Evolutionary conservation across 2,329 filamentous ascomycete genomes (phyloP).

Genomic region (Alternaria ventricosa): DNA sequence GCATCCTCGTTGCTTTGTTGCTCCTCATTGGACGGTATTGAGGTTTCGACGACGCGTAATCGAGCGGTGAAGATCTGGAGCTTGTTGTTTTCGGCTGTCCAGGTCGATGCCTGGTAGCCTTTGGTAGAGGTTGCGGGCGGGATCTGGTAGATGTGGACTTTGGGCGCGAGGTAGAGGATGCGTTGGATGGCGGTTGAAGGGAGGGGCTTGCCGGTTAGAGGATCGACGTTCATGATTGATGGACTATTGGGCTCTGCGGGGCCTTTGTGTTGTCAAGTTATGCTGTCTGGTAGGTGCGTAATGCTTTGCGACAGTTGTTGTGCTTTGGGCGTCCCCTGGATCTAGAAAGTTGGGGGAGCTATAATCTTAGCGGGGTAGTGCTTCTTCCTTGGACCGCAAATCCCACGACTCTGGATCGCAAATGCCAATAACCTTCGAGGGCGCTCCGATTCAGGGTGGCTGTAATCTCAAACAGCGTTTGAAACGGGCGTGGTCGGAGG

Average conservation of each 20-base stretch:
- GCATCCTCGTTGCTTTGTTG: conserved; percentile 43
- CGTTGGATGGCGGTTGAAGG: conserved; percentile 82
- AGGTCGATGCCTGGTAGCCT: conserved; percentile 78
- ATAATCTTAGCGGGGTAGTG: conserved; percentile 3
- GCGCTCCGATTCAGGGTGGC: conserved; percentile 26
- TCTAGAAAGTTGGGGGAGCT: conserved; percentile 1
- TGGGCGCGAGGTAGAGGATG: conserved; percentile 76
- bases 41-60: conserved; percentile 78
- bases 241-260: neutral
- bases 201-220: conserved; percentile 71
- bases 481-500: conserved; percentile 37
- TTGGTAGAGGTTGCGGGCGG: conserved; percentile 78
- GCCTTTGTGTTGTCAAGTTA: neutral
- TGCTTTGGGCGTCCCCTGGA: neutral
- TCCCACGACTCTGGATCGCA: neutral
- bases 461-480: conserved; percentile 27
- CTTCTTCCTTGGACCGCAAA: neutral
- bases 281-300: neutral
- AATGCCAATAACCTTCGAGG: neutral
- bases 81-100: conserved; percentile 71
- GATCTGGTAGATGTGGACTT: conserved; percentile 86
- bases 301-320: neutral
- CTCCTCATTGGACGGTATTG: conserved; percentile 53
- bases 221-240: conserved; percentile 68
- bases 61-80: conserved; percentile 87